Conservation (phyloP, 345 rosid genomes). For the Microcos paniculata region DNA sequence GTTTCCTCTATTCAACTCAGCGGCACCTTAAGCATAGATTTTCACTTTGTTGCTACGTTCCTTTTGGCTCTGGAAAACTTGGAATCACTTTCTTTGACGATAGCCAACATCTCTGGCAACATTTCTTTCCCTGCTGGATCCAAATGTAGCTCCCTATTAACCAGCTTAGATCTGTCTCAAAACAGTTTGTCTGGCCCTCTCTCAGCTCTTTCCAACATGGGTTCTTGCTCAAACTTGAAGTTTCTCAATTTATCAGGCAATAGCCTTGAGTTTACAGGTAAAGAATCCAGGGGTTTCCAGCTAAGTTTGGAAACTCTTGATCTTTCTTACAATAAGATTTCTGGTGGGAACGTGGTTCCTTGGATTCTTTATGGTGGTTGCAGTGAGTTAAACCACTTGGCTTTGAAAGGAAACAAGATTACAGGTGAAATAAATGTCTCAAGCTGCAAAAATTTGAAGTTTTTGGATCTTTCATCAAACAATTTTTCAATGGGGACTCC, state of each 20-base stretch:
- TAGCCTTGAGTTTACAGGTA: conserved; percentile 40
- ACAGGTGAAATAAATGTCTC: conserved; percentile 72
- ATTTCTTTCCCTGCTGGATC: conserved; percentile 51
- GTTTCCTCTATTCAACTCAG: conserved; percentile 66
- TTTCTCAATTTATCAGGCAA: conserved; percentile 63
- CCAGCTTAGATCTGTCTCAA: conserved; percentile 69
- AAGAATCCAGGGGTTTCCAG: conserved; percentile 45
- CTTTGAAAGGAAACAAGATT: conserved; percentile 64
- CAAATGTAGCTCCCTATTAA: conserved; percentile 63
- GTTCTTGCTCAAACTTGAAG: conserved; percentile 57
- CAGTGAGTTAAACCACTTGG: conserved; percentile 43
- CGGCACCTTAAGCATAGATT: conserved; percentile 46
- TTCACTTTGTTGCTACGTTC: conserved; percentile 50
- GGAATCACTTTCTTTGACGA: conserved; percentile 51
- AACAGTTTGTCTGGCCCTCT: conserved; percentile 66
- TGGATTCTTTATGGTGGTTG: conserved; percentile 65
- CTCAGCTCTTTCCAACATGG: conserved; percentile 43
- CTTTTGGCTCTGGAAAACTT: conserved; percentile 53
- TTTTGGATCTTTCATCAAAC: conserved; percentile 72
- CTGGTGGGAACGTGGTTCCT: conserved; percentile 47
- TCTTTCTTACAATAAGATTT: conserved; percentile 64
- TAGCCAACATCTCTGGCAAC: conserved; percentile 57
- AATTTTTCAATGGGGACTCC: conserved; percentile 60
- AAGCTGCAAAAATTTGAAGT: conserved; percentile 50
- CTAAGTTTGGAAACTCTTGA: conserved; percentile 65